A percentile compares a stretch with the other conserved stretches of the same genome.
These are phyloP conservation scores for Mycena vitilis DNA, from an alignment of 768 basidiomycete genomes.

Conservation along the genomic window DNA sequence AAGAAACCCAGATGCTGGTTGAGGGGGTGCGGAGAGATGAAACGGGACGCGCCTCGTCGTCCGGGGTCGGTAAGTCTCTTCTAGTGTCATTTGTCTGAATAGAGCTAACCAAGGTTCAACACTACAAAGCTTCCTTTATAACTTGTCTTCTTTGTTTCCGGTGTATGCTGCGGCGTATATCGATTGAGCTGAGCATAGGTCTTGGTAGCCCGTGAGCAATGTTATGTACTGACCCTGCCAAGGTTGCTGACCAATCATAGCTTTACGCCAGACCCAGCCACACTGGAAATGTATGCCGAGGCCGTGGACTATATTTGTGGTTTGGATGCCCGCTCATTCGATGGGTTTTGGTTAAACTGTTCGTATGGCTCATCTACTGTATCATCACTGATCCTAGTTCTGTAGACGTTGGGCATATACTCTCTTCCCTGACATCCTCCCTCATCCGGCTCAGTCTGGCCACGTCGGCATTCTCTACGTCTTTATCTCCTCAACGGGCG, in stretches of 20 bases:
- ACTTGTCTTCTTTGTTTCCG: conserved; percentile 38
- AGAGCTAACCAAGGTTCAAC: neutral
- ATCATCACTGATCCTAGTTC: neutral
- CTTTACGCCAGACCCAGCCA: conserved; percentile 39
- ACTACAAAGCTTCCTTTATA: conserved; percentile 32
- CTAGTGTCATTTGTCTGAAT: neutral
- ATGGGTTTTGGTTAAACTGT: conserved; percentile 39
- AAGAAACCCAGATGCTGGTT: conserved; percentile 35
- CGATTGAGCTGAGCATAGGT: conserved; percentile 39
- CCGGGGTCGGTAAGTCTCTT: conserved; percentile 32
- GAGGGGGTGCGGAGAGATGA: conserved; percentile 29
- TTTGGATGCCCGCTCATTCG: conserved; percentile 31
- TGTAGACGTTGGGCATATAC: conserved; percentile 39
- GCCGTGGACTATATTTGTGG: conserved; percentile 37
- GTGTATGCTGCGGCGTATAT: conserved; percentile 38
- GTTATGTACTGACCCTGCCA: too few relatives aligned
- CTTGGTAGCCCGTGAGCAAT: conserved; percentile 37
- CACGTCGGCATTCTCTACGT: conserved; percentile 30
- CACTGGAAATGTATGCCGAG: conserved; percentile 37
- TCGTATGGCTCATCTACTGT: neutral
- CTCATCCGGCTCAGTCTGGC: conserved; percentile 40
- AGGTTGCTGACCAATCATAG: conserved; percentile 7
- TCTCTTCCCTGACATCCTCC: conserved; percentile 37
- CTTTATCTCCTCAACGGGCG: conserved; percentile 22
- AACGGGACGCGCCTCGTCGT: conserved; percentile 22